Evolutionary conservation across 2,329 filamentous ascomycete genomes (phyloP), one percentile per base, ranked within the genome.

Genomic region (Magnaporthales sp.): DNA sequence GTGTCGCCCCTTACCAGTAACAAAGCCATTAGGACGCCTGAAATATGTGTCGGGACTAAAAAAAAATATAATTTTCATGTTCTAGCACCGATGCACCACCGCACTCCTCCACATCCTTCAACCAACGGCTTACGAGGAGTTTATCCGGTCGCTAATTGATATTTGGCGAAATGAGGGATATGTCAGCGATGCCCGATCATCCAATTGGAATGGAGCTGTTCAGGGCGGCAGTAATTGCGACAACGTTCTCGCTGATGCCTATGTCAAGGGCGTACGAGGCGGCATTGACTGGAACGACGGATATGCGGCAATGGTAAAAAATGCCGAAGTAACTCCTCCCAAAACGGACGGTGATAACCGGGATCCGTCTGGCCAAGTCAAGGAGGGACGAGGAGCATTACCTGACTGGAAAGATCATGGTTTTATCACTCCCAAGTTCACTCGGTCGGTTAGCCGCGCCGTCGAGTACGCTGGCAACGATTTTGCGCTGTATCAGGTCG

Each of bases 231-330:
- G 85, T 10, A 91, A 91, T 71, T 84, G 85, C 3, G 89, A 92
- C 73, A 91, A 89, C 67, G 83, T 92, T 4, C 83, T 92, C n/a
- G 89, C 89, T 1, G 89, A 92, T 71, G 89, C 89, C 0, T 91
- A 86, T 68, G 82, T 90, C 31, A 91, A 91, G 73, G 87, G 88
- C 0, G 82, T 91, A 2, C 79, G 82, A 13, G 87, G 86, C 4
- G 77, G 77, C 3, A 78, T 92, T 56, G 79, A 91, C 74, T 92
- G 89, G 89, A 75, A 80, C 2, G 83, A 85, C 66, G 87, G 81
- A 3, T 89, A 86, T 70, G 76, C 79, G 7, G 86, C 88, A 61
- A 89, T 90, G 87, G 77, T 85, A 10, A 89, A 85, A 62, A 84
- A 92, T 69, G 89, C 89, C 11, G 88, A 91, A 75, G 80, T 84